Percentiles rank a stretch among this genome's conserved stretches.
These are phyloP conservation scores for Dictyostelium citrinum DNA, from an alignment of 78 protist genomes.

Conservation along the genomic window DNA sequence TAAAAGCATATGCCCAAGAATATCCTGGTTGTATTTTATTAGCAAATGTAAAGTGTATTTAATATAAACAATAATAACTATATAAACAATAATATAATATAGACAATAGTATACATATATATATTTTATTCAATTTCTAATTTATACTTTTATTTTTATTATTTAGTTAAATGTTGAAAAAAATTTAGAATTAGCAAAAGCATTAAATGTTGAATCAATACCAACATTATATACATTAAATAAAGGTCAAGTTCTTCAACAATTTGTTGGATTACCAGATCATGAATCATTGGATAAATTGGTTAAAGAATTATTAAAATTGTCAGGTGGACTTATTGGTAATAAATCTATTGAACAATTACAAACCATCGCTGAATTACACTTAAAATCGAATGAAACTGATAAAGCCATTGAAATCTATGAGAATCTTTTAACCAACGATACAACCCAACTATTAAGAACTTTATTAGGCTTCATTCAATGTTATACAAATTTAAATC, in stretches of 20 bases:
- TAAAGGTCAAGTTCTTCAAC: not conserved
- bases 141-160: not conserved
- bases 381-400: not conserved
- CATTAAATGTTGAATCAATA: not conserved
- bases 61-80: no score
- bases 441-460: not conserved
- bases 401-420: not conserved
- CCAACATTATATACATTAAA: not conserved
- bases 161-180: not conserved
- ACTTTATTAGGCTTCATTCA: not conserved
- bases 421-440: not conserved
- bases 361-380: not conserved
- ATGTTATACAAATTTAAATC: not conserved
- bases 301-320: not conserved
- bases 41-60: not conserved
- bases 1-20: not conserved
- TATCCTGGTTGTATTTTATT: not conserved
- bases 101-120: no score
- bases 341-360: not conserved
- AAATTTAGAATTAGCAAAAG: not conserved
- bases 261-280: not conserved
- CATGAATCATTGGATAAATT: not conserved
- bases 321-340: conserved; percentile 8
- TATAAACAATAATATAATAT: no score
- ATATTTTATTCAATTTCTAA: no score